phyloP scores from a whole-genome alignment of 1,284 basidiomycete genomes.

The Boletellus deceptivus region DNA sequence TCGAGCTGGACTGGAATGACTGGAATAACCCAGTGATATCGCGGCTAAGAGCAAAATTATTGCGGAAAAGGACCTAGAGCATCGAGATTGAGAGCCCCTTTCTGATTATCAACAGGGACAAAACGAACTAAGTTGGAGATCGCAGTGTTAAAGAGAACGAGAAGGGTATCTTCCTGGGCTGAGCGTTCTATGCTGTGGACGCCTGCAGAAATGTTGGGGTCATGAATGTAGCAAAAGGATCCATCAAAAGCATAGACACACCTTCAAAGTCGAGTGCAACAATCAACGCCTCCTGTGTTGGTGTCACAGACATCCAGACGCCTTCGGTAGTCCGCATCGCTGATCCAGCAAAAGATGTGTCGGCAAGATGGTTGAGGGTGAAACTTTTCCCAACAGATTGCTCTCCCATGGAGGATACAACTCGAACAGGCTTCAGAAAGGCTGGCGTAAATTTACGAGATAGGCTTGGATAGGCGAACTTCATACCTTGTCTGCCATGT shows the following conservation, averaged over 20 bases:
- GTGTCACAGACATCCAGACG: constrained; percentile 67
- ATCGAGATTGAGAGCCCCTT: background rate
- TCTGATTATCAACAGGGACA: background rate
- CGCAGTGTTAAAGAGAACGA: constrained; percentile 63
- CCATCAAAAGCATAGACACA: constrained; percentile 8
- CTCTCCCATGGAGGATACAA: constrained; percentile 66
- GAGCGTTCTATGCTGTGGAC: constrained; percentile 63
- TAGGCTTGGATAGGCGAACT: background rate
- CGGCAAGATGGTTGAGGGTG: constrained; percentile 56
- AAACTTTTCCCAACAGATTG: constrained; percentile 65
- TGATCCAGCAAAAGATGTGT: constrained; percentile 63
- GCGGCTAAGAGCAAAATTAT: constrained; percentile 59
- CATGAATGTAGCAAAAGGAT: too few species aligned
- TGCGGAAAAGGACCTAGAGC: constrained; percentile 59
- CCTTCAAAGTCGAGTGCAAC: constrained; percentile 67
- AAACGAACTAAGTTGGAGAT: constrained; percentile 55
- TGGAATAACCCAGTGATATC: constrained; percentile 60
- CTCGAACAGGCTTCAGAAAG: constrained; percentile 49
- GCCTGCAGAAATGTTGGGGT: constrained; percentile 34
- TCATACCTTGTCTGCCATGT: constrained; percentile 53
- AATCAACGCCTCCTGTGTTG: constrained; percentile 51
- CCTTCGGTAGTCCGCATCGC: constrained; percentile 66
- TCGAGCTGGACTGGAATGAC: constrained; percentile 62
- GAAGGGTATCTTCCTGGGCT: constrained; percentile 58
- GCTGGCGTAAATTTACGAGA: background rate